These are phyloP conservation scores for Ramaria sp. DNA, from an alignment of 768 basidiomycete genomes.

Conservation along the genomic window DNA sequence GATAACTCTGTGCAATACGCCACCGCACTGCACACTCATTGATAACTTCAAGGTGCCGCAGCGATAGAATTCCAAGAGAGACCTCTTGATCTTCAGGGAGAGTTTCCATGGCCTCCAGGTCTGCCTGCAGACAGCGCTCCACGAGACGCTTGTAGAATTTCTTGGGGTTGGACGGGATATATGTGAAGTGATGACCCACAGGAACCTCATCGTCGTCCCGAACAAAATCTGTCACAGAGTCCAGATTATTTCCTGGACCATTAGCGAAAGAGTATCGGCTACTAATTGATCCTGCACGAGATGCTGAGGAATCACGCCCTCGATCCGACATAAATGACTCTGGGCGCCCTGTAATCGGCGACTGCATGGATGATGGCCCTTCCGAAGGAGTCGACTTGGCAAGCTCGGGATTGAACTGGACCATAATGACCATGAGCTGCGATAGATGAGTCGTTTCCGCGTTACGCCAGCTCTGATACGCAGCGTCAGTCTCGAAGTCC, in stretches of 20 bases:
- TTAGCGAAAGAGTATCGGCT: slow-evolving; percentile 45
- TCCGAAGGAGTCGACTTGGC: slow-evolving; percentile 68
- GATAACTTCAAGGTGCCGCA: slow-evolving; percentile 68
- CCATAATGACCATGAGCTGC: slow-evolving; percentile 81
- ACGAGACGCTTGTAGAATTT: slow-evolving; percentile 79
- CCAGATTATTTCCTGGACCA: slow-evolving; percentile 13
- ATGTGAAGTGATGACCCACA: slow-evolving; percentile 73
- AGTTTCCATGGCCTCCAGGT: slow-evolving; percentile 82
- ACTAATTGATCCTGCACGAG: slow-evolving; percentile 51
- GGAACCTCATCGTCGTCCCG: slow-evolving; percentile 50
- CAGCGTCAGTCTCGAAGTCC: slow-evolving; percentile 76
- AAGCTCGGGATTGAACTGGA: slow-evolving; percentile 75
- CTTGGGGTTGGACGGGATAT: slow-evolving; percentile 81
- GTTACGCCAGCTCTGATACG: slow-evolving; percentile 77
- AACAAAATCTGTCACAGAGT: slow-evolving; percentile 22
- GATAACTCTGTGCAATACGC: slow-evolving; percentile 75
- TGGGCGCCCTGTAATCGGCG: slow-evolving; percentile 29
- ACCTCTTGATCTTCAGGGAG: slow-evolving; percentile 95
- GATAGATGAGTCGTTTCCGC: slow-evolving; percentile 76
- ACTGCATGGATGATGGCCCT: slow-evolving; percentile 21
- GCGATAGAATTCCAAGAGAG: slow-evolving; percentile 79
- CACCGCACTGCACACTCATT: slow-evolving; percentile 84
- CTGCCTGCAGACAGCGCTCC: slow-evolving; percentile 69
- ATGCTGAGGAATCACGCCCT: slow-evolving; percentile 22
- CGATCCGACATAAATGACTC: slow-evolving; percentile 33